phyloP scores from a whole-genome alignment of 345 rosid species.

The Diplotaxis tenuifolia region DNA sequence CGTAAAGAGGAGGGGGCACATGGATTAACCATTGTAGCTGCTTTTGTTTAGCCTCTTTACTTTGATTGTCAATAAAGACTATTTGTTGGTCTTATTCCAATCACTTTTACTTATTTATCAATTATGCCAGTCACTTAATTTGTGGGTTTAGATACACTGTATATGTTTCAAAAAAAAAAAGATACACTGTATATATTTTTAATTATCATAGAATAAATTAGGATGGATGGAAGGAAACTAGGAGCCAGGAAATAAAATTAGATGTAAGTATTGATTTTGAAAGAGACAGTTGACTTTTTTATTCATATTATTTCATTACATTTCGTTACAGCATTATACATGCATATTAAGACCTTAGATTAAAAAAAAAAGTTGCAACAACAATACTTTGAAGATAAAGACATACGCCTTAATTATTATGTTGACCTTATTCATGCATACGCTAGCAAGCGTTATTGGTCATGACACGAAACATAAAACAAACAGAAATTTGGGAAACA shows the following conservation, averaged over 20 bases:
- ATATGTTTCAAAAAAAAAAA: too few species aligned
- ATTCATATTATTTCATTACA: too few species aligned
- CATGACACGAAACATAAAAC: background rate
- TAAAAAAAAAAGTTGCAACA: background rate
- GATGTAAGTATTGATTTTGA: too few species aligned
- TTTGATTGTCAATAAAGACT: conserved; percentile 30
- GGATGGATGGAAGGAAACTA: too few species aligned
- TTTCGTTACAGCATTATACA: background rate
- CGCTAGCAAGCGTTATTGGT: background rate
- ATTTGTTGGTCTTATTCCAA: conserved; percentile 14
- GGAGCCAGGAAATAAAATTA: too few species aligned
- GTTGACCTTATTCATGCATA: background rate
- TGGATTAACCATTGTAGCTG: conserved; percentile 24
- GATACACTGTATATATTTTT: too few species aligned
- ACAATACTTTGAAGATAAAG: background rate
- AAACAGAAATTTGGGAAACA: too few species aligned
- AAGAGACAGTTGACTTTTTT: too few species aligned
- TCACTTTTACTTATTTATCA: conserved; percentile 24
- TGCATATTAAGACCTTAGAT: background rate
- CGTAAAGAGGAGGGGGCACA: conserved; percentile 11
- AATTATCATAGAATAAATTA: background rate
- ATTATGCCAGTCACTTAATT: conserved; percentile 21
- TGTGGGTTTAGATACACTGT: conserved; percentile 21
- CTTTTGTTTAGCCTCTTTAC: conserved; percentile 24
- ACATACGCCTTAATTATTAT: background rate